phyloP scores from a whole-genome alignment of 768 basidiomycete species.

The Russula sp. region DNA sequence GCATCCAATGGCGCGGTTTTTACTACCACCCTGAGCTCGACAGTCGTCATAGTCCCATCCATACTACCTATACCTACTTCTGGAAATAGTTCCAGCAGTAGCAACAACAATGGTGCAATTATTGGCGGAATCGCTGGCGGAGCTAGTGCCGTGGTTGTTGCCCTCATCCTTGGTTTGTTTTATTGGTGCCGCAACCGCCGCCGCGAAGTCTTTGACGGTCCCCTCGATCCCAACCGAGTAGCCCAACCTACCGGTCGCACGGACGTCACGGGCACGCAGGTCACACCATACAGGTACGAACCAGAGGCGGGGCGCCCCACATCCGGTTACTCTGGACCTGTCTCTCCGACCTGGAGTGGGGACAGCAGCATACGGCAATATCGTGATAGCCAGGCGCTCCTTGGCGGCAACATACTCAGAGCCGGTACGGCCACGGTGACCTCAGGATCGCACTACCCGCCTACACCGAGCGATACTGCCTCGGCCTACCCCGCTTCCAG shows the following conservation, averaged over 20 bases:
- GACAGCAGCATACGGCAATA: slow-evolving; percentile 28
- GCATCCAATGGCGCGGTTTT: slow-evolving; percentile 6
- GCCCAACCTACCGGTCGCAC: slow-evolving; percentile 26
- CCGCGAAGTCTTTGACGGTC: slow-evolving; percentile 42
- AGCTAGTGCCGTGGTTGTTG: slow-evolving; percentile 20
- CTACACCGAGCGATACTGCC: slow-evolving; percentile 6
- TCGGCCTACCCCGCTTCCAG: not conserved
- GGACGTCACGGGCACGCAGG: slow-evolving; percentile 19
- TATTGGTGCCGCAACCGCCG: slow-evolving; percentile 29
- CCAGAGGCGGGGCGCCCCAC: slow-evolving; percentile 23
- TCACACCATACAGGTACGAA: slow-evolving; percentile 23
- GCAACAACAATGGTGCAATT: slow-evolving; percentile 27
- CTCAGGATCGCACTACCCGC: slow-evolving; percentile 22
- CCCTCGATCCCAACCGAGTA: slow-evolving; percentile 45
- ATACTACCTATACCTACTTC: slow-evolving; percentile 17
- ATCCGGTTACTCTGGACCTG: slow-evolving; percentile 17
- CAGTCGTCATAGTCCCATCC: slow-evolving; percentile 25
- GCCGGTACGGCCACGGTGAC: slow-evolving; percentile 20
- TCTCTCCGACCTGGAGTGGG: not conserved
- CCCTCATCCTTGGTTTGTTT: slow-evolving; percentile 27
- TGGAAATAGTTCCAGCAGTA: not conserved
- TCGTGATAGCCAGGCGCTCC: slow-evolving; percentile 22
- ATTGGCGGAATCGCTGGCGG: slow-evolving; percentile 31
- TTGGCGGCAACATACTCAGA: slow-evolving; percentile 23
- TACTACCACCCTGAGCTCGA: slow-evolving; percentile 18